These are phyloP conservation scores for Lentinula edodes DNA, from an alignment of 768 basidiomycete species.

Conservation along the genomic window DNA sequence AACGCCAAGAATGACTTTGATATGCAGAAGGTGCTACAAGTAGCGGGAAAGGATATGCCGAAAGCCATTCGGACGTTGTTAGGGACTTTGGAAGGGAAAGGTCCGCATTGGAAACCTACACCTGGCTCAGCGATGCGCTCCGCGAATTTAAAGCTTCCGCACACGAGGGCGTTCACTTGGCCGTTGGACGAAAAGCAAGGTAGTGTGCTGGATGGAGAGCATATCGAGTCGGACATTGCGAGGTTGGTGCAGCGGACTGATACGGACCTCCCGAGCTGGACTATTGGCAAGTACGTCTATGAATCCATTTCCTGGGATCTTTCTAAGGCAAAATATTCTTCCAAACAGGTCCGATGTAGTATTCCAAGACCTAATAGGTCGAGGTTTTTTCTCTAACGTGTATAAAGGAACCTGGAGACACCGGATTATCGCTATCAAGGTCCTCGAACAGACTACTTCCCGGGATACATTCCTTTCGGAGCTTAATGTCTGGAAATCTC, in stretches of 20 bases:
- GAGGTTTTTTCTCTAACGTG: constrained; percentile 49
- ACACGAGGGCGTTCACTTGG: constrained; percentile 6
- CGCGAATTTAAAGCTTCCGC: not conserved
- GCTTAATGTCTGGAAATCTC: constrained; percentile 39
- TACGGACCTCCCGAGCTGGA: constrained; percentile 35
- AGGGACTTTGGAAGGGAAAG: constrained; percentile 30
- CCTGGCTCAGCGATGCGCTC: not conserved
- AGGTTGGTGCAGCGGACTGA: not conserved
- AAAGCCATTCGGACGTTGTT: constrained; percentile 49
- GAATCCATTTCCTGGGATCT: not conserved
- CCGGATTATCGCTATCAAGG: constrained; percentile 38
- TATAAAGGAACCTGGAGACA: constrained; percentile 44
- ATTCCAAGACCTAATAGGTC: constrained; percentile 33
- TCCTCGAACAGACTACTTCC: constrained; percentile 33
- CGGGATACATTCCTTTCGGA: constrained; percentile 40
- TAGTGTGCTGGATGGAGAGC: constrained; percentile 34
- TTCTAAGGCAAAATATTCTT: not conserved
- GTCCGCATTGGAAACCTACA: not conserved
- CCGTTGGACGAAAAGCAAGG: constrained; percentile 2
- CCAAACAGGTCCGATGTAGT: constrained; percentile 40
- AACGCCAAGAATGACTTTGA: constrained; percentile 30
- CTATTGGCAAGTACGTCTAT: constrained; percentile 31
- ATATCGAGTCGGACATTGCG: constrained; percentile 23
- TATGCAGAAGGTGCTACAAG: constrained; percentile 36
- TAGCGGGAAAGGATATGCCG: constrained; percentile 38